Evolutionary conservation across 805 yeast genomes (phyloP), one percentile per base, ranked within the genome.

Genomic region (Candida endomychidarum): DNA sequence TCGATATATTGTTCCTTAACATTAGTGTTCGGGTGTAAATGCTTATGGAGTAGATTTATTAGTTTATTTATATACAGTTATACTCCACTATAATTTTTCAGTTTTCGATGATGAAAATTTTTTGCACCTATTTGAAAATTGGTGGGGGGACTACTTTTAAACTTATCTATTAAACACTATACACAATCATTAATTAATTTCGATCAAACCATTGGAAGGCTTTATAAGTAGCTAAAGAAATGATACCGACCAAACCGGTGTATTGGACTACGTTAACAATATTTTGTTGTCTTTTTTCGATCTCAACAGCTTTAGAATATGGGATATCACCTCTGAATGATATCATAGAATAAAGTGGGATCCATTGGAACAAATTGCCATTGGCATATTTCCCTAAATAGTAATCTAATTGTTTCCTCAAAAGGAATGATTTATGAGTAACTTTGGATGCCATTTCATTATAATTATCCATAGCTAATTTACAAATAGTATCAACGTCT

Each of bases 271-370:
- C 6, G 26, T 25, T 32, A 9, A 88, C 56, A 3, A 86, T 70
- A 9, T 45, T 54, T 24, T 67, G 68, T 60, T 88, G 96, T 38
- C 76, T 65, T 29, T 61, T 56, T 36, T 78, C 79, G 24, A 72
- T 68, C 7, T 58, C 57, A 9, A 86, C 70, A 1, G 95, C 95
- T 38, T 70, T 68, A 1, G 88, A 75, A 54, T 90, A 90, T 8
- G 84, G 70, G 23, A 89, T 82, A 56, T 90, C 96, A 5, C 82
- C 78, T 46, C 96, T 70, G 65, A 90, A 90, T 1, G 96, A 83
- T 2, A 90, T 86, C 97, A 90, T 89, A 8, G 96, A 81, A 60
- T 90, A 90, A 52, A 90, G 66, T 1, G 96, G 96, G 22, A 88
- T 63, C 95, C 96, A 86, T 25, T 57, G 61, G 41, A 65, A 59